phyloP scores from a whole-genome alignment of 2,329 filamentous ascomycete genomes.

The Curvularia sp. region DNA sequence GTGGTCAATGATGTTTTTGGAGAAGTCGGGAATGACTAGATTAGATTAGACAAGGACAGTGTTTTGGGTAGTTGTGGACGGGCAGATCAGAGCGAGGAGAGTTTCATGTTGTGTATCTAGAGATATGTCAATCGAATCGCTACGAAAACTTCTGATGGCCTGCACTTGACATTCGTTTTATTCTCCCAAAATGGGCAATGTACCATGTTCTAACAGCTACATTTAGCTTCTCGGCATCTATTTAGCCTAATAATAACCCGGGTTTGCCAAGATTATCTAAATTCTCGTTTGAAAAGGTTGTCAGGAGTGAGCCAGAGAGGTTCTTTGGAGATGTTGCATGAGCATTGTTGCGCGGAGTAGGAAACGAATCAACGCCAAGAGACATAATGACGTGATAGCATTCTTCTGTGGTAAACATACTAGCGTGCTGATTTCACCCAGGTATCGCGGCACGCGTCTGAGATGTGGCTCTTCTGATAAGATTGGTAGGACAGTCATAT shows the following conservation, averaged over 20 bases:
- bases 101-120: not conserved
- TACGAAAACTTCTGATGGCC: not conserved
- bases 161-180: not conserved
- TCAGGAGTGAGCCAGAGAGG: no score
- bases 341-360: not conserved
- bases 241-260: no score
- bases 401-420: no score
- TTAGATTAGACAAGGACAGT: not conserved
- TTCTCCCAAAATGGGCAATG: not conserved
- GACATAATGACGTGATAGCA: no score
- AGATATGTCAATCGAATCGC: not conserved
- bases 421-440: not conserved
- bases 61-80: not conserved
- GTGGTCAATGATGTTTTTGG: not conserved
- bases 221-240: no score
- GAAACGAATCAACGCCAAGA: not conserved
- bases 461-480: not conserved
- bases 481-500: not conserved
- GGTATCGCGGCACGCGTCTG: not conserved
- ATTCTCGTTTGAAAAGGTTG: no score
- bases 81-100: not conserved
- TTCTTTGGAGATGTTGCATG: no score
- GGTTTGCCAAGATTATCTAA: no score
- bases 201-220: no score
- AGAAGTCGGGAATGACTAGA: not conserved